phyloP scores from a whole-genome alignment of 148 eudicot species.

The Fallopia convolvulus region DNA sequence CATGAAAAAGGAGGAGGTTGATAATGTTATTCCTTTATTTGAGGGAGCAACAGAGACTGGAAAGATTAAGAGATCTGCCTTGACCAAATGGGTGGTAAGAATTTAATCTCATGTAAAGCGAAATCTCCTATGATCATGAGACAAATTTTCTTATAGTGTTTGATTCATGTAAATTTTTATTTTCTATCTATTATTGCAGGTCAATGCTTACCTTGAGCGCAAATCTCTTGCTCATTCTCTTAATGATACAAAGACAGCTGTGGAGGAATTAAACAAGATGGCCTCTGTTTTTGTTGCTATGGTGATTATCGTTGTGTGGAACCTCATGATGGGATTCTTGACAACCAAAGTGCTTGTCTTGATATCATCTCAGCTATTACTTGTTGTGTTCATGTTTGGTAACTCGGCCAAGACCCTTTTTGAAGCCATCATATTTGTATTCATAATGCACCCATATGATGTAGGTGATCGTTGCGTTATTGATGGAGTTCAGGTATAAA shows the following conservation, averaged over 20 bases:
- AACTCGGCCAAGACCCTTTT: slow-evolving; percentile 55
- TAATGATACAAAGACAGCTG: slow-evolving; percentile 76
- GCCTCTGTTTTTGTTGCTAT: slow-evolving; percentile 33
- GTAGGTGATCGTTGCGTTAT: slow-evolving; percentile 88
- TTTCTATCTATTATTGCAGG: slow-evolving; percentile 22
- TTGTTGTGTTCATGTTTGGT: slow-evolving; percentile 54
- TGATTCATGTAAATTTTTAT: background rate
- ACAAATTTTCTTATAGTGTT: background rate
- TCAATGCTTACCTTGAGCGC: slow-evolving; percentile 60
- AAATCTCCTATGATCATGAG: background rate
- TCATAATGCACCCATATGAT: slow-evolving; percentile 86
- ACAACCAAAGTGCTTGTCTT: slow-evolving; percentile 61
- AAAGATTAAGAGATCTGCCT: slow-evolving; percentile 13
- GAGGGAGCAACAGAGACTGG: slow-evolving; percentile 17
- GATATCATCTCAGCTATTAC: slow-evolving; percentile 62
- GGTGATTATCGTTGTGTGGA: slow-evolving; percentile 49
- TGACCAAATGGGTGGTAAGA: slow-evolving; percentile 20
- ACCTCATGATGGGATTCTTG: slow-evolving; percentile 67
- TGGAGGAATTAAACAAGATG: slow-evolving; percentile 62
- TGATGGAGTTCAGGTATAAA: slow-evolving; percentile 73
- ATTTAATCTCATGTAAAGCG: background rate
- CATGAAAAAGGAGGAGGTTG: slow-evolving; percentile 16
- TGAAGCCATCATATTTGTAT: slow-evolving; percentile 74
- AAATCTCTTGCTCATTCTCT: slow-evolving; percentile 64
- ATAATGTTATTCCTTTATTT: slow-evolving; percentile 9